Evolutionary conservation across 805 yeast genomes (phyloP), one percentile per base, ranked within the genome.

Genomic region (Pichia nakasei): DNA sequence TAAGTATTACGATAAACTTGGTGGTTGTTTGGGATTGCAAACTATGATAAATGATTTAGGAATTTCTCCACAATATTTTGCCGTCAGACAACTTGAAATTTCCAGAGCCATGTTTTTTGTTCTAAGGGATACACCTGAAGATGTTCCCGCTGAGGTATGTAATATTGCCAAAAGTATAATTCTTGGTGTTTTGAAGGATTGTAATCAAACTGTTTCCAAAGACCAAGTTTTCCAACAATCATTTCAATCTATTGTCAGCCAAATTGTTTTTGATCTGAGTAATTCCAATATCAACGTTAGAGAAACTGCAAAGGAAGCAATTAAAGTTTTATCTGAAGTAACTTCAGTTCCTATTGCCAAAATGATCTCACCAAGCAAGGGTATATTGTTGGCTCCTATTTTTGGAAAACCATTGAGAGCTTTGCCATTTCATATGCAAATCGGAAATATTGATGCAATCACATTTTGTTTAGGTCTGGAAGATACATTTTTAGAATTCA

Each of bases 361-460:
- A 1, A 75, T 94, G 53, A 80, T 94, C 62, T 76, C 80, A 5
- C 89, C 91, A 18, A 89, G 94, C 42, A 86, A 88, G 54, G 81
- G 78, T 39, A 77, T 89, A 22, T 67, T 94, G 24, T 65, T 93
- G 38, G 85, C 94, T 0, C 97, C 99, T 7, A 93, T 93, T 20
- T 94, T 93, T 68, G 96, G 96, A 4, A 93, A 93, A 58, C 99
- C 99, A 0, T 65, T 93, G 46, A 73, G 99, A 50, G 99, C 99
- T 0, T 70, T 93, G 48, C 98, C 99, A 0, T 93, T 94, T 66
- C 93, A 96, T 5, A 93, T 91, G 96, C 98, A 94, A 65, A 93
- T 93, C 45, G 98, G 98, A 32, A 89, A 93, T 60, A 89, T 93
- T 48, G 97, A 93, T 62, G 97, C 97, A 1, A 85, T 93, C n/a